Conservation (phyloP, 345 rosid species). For the Syzygium grande region DNA sequence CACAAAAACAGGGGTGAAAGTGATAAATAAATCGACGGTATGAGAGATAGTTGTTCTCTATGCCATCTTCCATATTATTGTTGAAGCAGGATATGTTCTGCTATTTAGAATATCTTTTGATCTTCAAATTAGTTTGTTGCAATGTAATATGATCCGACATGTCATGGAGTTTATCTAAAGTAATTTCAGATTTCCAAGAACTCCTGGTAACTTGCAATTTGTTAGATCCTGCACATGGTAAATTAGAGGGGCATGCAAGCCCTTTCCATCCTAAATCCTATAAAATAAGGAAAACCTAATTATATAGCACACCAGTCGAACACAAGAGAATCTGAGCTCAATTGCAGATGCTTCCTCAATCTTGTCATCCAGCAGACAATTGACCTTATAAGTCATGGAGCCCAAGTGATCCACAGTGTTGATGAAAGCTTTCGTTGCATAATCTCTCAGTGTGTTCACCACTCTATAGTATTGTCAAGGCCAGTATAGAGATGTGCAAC, state of each 20-base stretch:
- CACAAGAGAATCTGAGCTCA: constrained; percentile 43
- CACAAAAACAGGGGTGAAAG: background rate
- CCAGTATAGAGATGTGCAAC: background rate
- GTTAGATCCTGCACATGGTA: background rate
- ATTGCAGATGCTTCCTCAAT: constrained; percentile 22
- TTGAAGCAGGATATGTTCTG: background rate
- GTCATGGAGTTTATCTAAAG: background rate
- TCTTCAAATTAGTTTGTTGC: background rate
- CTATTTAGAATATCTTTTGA: background rate
- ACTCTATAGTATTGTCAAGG: constrained; percentile 23
- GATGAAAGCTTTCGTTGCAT: constrained; percentile 56
- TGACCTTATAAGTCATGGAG: constrained; percentile 62
- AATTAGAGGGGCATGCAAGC: background rate
- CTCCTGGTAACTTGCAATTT: background rate
- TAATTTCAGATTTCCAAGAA: background rate
- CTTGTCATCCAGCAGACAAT: constrained; percentile 38
- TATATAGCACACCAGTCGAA: constrained; percentile 43
- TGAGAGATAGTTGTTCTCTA: background rate
- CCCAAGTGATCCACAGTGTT: constrained; percentile 87
- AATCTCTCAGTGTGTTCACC: constrained; percentile 58
- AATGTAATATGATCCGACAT: background rate
- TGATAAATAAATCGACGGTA: background rate
- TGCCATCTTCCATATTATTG: background rate
- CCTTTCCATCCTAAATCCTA: constrained; percentile 4
- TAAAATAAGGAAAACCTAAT: background rate